Evolutionary conservation across 1,284 basidiomycete species (phyloP), one percentile per base, ranked within the genome.

Genomic region (Melanopsichium pennsylvanicum): DNA sequence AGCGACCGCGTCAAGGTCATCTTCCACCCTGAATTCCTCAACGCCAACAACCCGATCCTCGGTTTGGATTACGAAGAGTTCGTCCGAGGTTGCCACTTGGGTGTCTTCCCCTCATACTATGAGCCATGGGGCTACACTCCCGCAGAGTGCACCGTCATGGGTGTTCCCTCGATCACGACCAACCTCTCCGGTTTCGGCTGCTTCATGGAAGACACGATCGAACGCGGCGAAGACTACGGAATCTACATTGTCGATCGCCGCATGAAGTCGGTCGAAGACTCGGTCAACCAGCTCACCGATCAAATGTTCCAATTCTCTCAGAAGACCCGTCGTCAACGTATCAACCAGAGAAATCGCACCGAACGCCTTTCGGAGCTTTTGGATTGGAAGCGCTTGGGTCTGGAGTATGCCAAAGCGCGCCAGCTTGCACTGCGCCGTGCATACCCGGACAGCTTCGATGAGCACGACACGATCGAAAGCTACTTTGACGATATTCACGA

Each of bases 41-140:
- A 95, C 83, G 89, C 92, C 57, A 97, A 94, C 84, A 97, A 97
- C 84, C 95, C 95, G 0, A 96, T 97, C 56, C 84, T 98, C 19
- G 93, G 93, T 2, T 85, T 98, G 63, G 95, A 98, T 82, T 98
- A 98, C 81, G 95, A 98, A 82, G 95, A 98, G 84, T 98, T 98
- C 80, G 95, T 97, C 13, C 86, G 95, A 70, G 95, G 95, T 3
- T 97, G 95, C 81, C 95, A 97, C 84, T 84, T 98, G 59, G 95
- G 95, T 61, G 94, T 97, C 32, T 97, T 98, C 87, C 93, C 95
- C 2, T 93, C 90, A 73, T 98, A 97, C 81, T 86, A 85, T 82
- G 92, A 93, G 82, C 93, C 92, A 4, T 94, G 92, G 92, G 92
- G 91, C 0, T 92, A 77, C 74, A 86, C 85, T n/a, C 85, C 85